Conservation (phyloP, 78 protist genomes). For the Chrysochromulina parva region DNA sequence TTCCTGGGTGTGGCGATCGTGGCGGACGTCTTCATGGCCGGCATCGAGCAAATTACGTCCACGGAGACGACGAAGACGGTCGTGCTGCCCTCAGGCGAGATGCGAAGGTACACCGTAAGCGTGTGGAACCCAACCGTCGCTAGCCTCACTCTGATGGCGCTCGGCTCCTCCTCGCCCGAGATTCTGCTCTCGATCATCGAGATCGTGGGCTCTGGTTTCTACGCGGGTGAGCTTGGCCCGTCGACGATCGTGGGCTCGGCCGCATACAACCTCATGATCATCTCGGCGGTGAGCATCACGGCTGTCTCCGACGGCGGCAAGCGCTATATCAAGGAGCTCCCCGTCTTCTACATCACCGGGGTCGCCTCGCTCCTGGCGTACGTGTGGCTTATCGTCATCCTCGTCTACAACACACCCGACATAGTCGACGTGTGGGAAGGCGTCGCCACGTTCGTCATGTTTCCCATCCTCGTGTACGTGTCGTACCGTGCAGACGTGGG, state of each 20-base stretch:
- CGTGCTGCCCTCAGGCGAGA: not conserved
- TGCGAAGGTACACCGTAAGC: not conserved
- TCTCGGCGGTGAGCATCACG: not conserved
- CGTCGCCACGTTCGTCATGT: not conserved
- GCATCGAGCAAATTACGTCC: not conserved
- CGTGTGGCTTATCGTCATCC: slow-evolving; percentile 1
- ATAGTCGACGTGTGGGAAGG: not conserved
- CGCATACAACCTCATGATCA: not conserved
- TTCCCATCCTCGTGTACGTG: not conserved
- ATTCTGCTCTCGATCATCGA: slow-evolving; percentile 37
- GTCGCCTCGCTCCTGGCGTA: not conserved
- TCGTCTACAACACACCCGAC: not conserved
- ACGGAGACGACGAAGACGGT: not conserved
- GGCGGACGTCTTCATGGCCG: slow-evolving; percentile 9
- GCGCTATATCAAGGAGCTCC: not conserved
- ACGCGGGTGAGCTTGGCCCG: slow-evolving; percentile 6
- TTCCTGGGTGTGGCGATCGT: slow-evolving; percentile 33
- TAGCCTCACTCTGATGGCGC: slow-evolving; percentile 27
- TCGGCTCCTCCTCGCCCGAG: slow-evolving; percentile 39
- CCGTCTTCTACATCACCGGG: not conserved
- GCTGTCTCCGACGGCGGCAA: not conserved
- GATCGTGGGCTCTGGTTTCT: not conserved
- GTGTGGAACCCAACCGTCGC: slow-evolving; percentile 20
- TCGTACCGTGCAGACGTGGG: not conserved
- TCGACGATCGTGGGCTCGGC: slow-evolving; percentile 17